Conservation (phyloP, 768 basidiomycete species). For the Lactarius sp. region DNA sequence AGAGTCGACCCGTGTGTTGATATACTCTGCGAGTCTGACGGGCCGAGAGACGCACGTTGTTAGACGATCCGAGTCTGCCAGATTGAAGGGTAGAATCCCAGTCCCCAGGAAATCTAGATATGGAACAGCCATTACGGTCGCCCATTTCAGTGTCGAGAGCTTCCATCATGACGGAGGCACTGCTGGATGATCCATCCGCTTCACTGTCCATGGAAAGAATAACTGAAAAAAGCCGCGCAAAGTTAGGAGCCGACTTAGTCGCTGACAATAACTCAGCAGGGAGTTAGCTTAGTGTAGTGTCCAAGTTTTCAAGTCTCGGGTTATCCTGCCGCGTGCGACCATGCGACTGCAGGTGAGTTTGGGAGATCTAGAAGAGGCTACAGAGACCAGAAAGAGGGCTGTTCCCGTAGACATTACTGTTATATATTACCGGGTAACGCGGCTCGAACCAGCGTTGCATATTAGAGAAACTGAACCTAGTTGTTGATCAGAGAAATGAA, state of each 20-base stretch:
- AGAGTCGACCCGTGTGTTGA: constrained; percentile 35
- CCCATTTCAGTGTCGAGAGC: background rate
- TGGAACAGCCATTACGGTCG: background rate
- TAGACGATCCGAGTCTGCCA: background rate
- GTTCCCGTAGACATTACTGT: too few relatives aligned
- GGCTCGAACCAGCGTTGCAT: background rate
- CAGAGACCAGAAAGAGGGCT: too few relatives aligned
- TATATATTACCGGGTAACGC: background rate
- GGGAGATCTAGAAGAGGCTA: too few relatives aligned
- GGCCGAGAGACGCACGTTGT: too few relatives aligned
- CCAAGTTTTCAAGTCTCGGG: too few relatives aligned
- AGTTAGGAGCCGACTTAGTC: background rate
- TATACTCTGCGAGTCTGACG: constrained; percentile 35
- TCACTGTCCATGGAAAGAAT: too few relatives aligned
- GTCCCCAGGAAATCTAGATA: background rate
- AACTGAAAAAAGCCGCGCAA: background rate
- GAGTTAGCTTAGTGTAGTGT: too few relatives aligned
- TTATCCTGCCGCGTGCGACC: too few relatives aligned
- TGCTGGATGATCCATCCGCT: background rate
- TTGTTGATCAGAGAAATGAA: background rate
- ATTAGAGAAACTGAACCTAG: background rate
- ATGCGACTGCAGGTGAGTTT: too few relatives aligned
- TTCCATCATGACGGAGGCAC: background rate
- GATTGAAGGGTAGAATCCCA: background rate
- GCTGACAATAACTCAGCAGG: background rate